These are phyloP conservation scores for Bacidia gigantensis DNA, from an alignment of 495 filamentous ascomycete species.

Conservation along the genomic window DNA sequence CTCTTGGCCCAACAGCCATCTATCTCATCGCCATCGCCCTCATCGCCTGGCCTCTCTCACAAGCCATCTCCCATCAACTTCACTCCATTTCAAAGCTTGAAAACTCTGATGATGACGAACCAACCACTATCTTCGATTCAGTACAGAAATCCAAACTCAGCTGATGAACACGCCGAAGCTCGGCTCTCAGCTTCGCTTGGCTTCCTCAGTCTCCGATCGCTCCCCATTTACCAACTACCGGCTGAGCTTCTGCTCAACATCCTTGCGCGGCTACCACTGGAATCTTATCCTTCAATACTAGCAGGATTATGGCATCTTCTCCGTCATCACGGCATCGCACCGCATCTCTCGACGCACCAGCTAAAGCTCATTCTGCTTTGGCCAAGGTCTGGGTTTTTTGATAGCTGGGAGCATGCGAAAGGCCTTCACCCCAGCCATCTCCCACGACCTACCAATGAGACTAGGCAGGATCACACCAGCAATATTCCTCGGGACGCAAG, in stretches of 20 bases:
- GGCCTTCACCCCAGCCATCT: slow-evolving; percentile 4
- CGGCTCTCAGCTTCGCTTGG: slow-evolving; percentile 9
- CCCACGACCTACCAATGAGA: too few relatives aligned
- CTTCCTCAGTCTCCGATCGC: slow-evolving; percentile 9
- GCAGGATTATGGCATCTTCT: slow-evolving; percentile 28
- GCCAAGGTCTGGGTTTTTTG: slow-evolving; percentile 11
- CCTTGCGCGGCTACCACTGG: slow-evolving; percentile 22
- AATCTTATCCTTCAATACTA: slow-evolving; percentile 26
- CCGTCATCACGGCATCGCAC: slow-evolving; percentile 15
- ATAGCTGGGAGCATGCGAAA: slow-evolving; percentile 8
- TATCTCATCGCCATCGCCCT: slow-evolving; percentile 45
- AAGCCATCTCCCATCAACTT: slow-evolving; percentile 15
- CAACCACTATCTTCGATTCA: not conserved
- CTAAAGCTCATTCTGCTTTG: slow-evolving; percentile 11
- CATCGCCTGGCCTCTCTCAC: slow-evolving; percentile 34
- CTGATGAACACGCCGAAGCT: slow-evolving; percentile 4
- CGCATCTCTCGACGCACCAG: slow-evolving; percentile 5
- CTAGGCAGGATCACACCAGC: too few relatives aligned
- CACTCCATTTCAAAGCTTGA: not conserved
- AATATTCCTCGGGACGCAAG: too few relatives aligned
- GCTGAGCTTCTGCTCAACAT: slow-evolving; percentile 30
- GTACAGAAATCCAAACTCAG: slow-evolving; percentile 1
- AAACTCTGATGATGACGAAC: not conserved
- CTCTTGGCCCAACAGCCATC: slow-evolving; percentile 49
- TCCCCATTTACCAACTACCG: slow-evolving; percentile 24